A percentile compares a stretch with the other conserved stretches of the same genome.
Evolutionary conservation across 257 asterid genomes (phyloP).

Genomic region (Solanum boliviense): DNA sequence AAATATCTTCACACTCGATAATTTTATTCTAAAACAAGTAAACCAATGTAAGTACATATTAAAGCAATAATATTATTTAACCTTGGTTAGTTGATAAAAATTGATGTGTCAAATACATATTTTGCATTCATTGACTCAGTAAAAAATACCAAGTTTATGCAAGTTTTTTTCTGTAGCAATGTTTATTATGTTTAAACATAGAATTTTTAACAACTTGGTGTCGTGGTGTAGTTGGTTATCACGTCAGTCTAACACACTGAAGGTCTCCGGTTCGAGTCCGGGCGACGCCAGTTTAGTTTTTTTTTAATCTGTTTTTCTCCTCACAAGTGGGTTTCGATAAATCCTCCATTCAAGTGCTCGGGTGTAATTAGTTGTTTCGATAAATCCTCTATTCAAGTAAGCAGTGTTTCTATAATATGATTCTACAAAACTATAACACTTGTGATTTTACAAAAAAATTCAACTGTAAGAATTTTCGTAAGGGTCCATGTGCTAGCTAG

Average conservation of each 20-base stretch:
- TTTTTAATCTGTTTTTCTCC: not conserved
- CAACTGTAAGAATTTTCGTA: too few species aligned
- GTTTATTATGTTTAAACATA: not conserved
- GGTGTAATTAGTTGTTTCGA: too few species aligned
- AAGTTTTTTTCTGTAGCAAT: not conserved
- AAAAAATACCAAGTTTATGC: too few species aligned
- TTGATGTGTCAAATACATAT: not conserved
- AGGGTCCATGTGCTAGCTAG: conserved; percentile 22
- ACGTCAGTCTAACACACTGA: conserved; percentile 86
- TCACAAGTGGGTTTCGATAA: too few species aligned
- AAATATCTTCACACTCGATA: not conserved
- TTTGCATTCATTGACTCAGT: not conserved
- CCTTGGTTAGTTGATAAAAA: not conserved
- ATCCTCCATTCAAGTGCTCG: not conserved
- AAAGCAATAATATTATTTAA: not conserved
- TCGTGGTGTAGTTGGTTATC: conserved; percentile 94
- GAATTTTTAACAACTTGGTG: fast-evolving
- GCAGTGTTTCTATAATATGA: too few species aligned
- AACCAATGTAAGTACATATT: not conserved
- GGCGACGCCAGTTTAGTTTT: conserved; percentile 36
- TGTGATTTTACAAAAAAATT: too few species aligned
- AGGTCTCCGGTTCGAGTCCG: conserved; percentile 85
- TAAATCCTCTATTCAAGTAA: not conserved
- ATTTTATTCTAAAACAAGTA: too few species aligned
- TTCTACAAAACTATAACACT: too few species aligned